Evolutionary conservation across 1,139 yeast species (phyloP).

Genomic region (Yarrowia galli): DNA sequence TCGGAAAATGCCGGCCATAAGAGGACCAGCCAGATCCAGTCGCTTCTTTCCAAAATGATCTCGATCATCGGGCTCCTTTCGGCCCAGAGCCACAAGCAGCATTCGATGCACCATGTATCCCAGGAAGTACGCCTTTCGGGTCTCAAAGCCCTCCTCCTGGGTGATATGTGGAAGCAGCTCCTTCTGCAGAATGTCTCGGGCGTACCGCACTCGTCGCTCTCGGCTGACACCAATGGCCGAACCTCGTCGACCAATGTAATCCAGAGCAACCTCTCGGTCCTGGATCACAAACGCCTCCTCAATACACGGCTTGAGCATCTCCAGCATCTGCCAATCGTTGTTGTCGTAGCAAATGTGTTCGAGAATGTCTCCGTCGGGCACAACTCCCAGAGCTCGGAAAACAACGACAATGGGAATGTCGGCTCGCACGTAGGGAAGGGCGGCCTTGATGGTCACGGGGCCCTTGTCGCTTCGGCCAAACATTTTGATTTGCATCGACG

Average conservation of each 20-base stretch:
- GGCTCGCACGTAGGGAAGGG: constrained; percentile 93
- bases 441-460: constrained; percentile 81
- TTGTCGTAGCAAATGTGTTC: constrained; percentile 98
- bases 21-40: constrained; percentile 97
- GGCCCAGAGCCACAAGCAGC: constrained; percentile 91
- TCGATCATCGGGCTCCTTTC: constrained; percentile 98
- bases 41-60: constrained; percentile 99
- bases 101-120: constrained; percentile 98
- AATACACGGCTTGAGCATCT: constrained; percentile 98
- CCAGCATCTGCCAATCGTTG: constrained; percentile 99
- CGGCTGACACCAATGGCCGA: constrained; percentile 89
- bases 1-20: constrained; percentile 93
- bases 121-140: constrained; percentile 93
- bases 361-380: constrained; percentile 97
- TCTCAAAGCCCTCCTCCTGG: constrained; percentile 95
- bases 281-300: constrained; percentile 99
- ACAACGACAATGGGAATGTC: constrained; percentile 97
- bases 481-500: constrained; percentile 92
- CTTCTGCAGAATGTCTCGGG: constrained; percentile 93
- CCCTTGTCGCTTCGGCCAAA: constrained; percentile 78
- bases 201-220: constrained; percentile 98
- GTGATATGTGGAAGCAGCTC: constrained; percentile 97
- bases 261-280: constrained; percentile 97
- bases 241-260: constrained; percentile 98
- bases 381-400: constrained; percentile 96